A percentile compares a stretch with the other conserved stretches of the same genome.
These are phyloP conservation scores for Pyrus hybrid DNA, from an alignment of 331 rosid genomes.

Conservation along the genomic window DNA sequence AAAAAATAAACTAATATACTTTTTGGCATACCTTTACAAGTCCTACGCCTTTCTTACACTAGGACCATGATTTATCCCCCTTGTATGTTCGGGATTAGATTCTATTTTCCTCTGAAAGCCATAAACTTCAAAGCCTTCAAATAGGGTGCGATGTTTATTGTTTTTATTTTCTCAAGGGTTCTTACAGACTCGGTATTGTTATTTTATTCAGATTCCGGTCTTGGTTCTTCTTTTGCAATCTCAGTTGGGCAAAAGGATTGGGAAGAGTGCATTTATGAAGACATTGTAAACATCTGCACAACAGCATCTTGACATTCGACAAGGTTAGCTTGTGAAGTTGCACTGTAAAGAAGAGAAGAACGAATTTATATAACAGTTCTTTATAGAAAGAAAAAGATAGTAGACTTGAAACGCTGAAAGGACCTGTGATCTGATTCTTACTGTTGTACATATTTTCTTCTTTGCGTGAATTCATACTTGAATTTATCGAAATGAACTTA, in stretches of 20 bases:
- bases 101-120: no score
- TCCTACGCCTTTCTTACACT: not conserved
- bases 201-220: slow-evolving; percentile 30
- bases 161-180: not conserved
- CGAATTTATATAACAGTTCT: slow-evolving; percentile 30
- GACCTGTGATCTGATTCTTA: slow-evolving; percentile 22
- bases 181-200: slow-evolving; percentile 2
- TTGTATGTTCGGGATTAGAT: no score
- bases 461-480: slow-evolving; percentile 29
- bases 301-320: slow-evolving; percentile 30
- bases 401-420: slow-evolving; percentile 14
- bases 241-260: slow-evolving; percentile 25
- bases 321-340: slow-evolving; percentile 35
- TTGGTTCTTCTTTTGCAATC: slow-evolving; percentile 25
- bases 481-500: slow-evolving; percentile 23
- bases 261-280: slow-evolving; percentile 23
- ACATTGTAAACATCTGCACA: slow-evolving; percentile 22
- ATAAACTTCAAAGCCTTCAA: slow-evolving; percentile 8
- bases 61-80: not conserved
- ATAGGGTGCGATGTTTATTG: not conserved
- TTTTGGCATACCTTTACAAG: not conserved
- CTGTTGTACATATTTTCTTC: slow-evolving; percentile 47
- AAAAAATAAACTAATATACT: slow-evolving; percentile 1
- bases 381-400: slow-evolving; percentile 21
- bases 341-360: slow-evolving; percentile 36